Conservation (phyloP, 805 yeast species). For the Yueomyces sinensis region DNA sequence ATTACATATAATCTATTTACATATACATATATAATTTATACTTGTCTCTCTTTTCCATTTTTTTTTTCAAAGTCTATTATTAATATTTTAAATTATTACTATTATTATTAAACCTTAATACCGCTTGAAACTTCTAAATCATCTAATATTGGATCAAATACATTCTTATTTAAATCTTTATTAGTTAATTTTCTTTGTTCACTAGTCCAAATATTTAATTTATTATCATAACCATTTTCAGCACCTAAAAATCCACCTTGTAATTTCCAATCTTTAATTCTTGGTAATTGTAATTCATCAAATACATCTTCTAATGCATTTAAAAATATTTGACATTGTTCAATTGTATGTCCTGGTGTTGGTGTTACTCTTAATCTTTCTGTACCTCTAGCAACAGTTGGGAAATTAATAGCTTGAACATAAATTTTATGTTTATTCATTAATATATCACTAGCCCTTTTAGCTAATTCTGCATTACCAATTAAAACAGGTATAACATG, state of each 20-base stretch:
- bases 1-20: no score
- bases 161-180: constrained; percentile 53
- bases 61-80: no score
- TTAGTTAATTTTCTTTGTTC: constrained; percentile 55
- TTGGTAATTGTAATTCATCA: constrained; percentile 56
- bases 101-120: constrained; percentile 7
- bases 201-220: constrained; percentile 78
- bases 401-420: constrained; percentile 97
- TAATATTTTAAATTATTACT: no score
- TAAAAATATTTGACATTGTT: constrained; percentile 62
- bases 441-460: constrained; percentile 78
- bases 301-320: constrained; percentile 74
- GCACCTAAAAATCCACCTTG: constrained; percentile 89
- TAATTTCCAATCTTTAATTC: constrained; percentile 63
- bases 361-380: constrained; percentile 98
- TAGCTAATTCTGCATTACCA: constrained; percentile 90
- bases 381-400: constrained; percentile 91
- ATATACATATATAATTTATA: no score
- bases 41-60: no score
- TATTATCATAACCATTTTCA: constrained; percentile 30
- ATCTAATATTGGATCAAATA: constrained; percentile 45
- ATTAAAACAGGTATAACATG: constrained; percentile 93
- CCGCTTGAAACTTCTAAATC: constrained; percentile 67
- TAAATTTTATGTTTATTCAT: constrained; percentile 76
- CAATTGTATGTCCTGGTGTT: constrained; percentile 87